Evolutionary conservation across 805 yeast genomes (phyloP).

Genomic region (Candida golubevii): DNA sequence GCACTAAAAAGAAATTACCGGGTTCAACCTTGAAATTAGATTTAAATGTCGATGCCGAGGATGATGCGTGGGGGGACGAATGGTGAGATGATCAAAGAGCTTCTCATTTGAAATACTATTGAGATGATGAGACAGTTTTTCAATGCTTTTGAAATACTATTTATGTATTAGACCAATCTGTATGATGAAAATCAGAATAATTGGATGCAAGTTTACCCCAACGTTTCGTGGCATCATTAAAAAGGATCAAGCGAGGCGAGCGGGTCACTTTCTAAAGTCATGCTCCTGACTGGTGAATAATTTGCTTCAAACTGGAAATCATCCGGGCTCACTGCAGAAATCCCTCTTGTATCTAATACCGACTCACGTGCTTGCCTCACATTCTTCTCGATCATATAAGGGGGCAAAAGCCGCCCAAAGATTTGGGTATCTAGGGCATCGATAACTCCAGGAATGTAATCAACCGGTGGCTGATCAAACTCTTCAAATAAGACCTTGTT

Average conservation of each 20-base stretch:
- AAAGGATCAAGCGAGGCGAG: constrained; percentile 10
- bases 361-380: constrained; percentile 8
- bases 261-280: constrained; percentile 1
- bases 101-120: too few species aligned
- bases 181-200: too few species aligned
- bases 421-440: constrained; percentile 81
- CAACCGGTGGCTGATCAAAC: constrained; percentile 13
- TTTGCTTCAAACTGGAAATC: constrained; percentile 4
- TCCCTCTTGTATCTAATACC: neutral
- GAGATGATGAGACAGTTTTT: neutral
- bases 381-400: constrained; percentile 61
- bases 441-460: constrained; percentile 75
- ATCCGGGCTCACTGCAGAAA: neutral
- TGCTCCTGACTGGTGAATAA: neutral
- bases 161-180: too few species aligned
- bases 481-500: neutral
- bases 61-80: constrained; percentile 27
- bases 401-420: constrained; percentile 80
- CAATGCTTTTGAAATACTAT: too few species aligned
- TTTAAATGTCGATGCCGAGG: constrained; percentile 24
- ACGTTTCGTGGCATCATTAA: neutral
- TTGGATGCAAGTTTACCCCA: too few species aligned
- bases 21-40: constrained; percentile 25
- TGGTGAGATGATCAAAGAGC: constrained; percentile 8
- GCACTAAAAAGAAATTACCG: constrained; percentile 16